Evolutionary conservation across 768 basidiomycete genomes (phyloP), one percentile per base, ranked within the genome.

Genomic region (Aureoboletus auriporus): DNA sequence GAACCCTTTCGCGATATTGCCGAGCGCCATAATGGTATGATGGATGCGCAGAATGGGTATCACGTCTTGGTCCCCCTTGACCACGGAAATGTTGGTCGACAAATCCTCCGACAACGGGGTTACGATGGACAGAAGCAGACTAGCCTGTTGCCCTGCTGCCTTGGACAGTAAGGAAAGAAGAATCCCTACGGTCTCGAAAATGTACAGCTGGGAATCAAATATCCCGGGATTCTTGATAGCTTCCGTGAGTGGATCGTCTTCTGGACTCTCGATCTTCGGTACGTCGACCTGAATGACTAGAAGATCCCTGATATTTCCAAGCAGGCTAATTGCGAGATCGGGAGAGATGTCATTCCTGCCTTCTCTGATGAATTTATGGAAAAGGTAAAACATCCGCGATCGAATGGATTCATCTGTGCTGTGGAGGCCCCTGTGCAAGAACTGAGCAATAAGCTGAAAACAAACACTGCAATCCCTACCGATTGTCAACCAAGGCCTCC

Each of bases 1-100:
- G 69, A 97, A 98, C 11, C 96, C 96, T 69, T 96, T 96, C 31
- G 93, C 89, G 47, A 97, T 81, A 58, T 89, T 92, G 11, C 95
- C 95, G 17, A 97, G 74, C 3, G 95, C 93, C 84, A 95, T 88
- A 64, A 97, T 86, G 56, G 85, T 77, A 69, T 98, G 94, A 58
- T 98, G 96, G 8, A 93, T 81, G 61, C 82, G 83, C 46, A 97
- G 75, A 58, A 96, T 82, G n/a, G 89, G 79, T 38, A 88, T 65
- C 6, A 89, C 69, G 55, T 93, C 88, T 39, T 79, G 75, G 4
- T 76, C 66, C 8, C 79, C 79, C 54, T 82, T 80, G 27, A 73
- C 73, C 41, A 75, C 74, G 40, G 76, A 74, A 57, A 84, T 73
- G 45, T 63, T 72, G 23, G 82, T 69, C 56, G 78, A 80, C 35